These are phyloP conservation scores for Flaveria brownii DNA, from an alignment of 129 eudicot species.

Conservation along the genomic window DNA sequence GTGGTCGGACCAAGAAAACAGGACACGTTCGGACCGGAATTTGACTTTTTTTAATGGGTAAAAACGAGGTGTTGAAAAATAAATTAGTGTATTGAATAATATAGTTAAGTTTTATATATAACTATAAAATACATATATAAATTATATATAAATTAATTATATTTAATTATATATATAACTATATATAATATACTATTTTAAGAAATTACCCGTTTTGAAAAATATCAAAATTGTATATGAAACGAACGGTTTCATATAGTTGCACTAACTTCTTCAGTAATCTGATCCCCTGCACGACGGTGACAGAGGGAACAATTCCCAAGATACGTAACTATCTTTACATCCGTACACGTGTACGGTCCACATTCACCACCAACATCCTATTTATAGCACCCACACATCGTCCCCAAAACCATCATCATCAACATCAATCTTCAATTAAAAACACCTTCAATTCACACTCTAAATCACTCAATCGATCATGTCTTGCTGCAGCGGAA, in stretches of 20 bases:
- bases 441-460: background rate
- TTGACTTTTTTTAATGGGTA: too few relatives aligned
- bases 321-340: constrained; percentile 5
- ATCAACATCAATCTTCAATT: constrained; percentile 28
- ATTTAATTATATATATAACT: too few relatives aligned
- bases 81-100: too few relatives aligned
- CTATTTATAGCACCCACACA: constrained; percentile 35
- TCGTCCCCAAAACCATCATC: constrained; percentile 13
- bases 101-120: too few relatives aligned
- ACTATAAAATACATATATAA: too few relatives aligned
- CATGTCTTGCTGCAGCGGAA: constrained; percentile 75
- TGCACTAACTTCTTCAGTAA: background rate
- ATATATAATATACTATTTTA: too few relatives aligned
- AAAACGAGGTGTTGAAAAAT: too few relatives aligned
- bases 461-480: constrained; percentile 24
- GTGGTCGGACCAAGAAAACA: too few relatives aligned
- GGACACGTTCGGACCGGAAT: too few relatives aligned
- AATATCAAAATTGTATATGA: background rate
- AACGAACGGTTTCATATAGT: constrained; percentile 23
- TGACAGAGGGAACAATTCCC: constrained; percentile 24
- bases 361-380: constrained; percentile 16
- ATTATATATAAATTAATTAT: too few relatives aligned
- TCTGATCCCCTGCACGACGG: constrained; percentile 7
- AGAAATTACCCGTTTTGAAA: too few relatives aligned
- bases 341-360: constrained; percentile 51